Evolutionary conservation across 2,329 filamentous ascomycete genomes (phyloP).

Genomic region (Metarhizium brunneum): DNA sequence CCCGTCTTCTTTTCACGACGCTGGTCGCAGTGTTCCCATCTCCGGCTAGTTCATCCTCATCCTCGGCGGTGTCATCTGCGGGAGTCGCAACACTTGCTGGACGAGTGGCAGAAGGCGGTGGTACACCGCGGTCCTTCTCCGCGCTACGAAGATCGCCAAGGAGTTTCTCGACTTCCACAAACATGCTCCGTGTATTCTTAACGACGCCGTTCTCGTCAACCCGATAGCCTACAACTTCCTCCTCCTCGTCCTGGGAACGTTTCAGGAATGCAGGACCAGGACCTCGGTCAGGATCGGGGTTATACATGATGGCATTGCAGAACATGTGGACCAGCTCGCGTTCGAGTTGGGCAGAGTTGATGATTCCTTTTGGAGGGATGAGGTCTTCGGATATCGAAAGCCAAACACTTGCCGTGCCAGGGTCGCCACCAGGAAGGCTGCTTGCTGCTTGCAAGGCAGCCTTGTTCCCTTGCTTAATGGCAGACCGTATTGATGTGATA

Average conservation of each 20-base stretch:
- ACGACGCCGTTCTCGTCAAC: slow-evolving; percentile 80
- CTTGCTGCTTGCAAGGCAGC: slow-evolving; percentile 52
- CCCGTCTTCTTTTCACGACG: slow-evolving; percentile 26
- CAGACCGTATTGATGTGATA: slow-evolving; percentile 66
- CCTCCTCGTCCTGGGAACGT: slow-evolving; percentile 31
- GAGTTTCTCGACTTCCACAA: slow-evolving; percentile 72
- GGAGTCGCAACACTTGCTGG: slow-evolving; percentile 29
- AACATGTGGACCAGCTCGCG: slow-evolving; percentile 95
- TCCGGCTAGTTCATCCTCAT: slow-evolving; percentile 37
- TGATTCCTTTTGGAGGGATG: slow-evolving; percentile 77
- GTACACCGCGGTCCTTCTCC: slow-evolving; percentile 44
- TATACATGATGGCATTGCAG: slow-evolving; percentile 98
- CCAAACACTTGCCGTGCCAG: slow-evolving; percentile 47
- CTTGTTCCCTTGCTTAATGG: slow-evolving; percentile 64
- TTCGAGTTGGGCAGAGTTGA: slow-evolving; percentile 88
- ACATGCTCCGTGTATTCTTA: slow-evolving; percentile 83
- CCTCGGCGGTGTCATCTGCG: slow-evolving; percentile 38
- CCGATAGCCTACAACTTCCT: slow-evolving; percentile 49
- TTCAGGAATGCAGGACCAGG: slow-evolving; percentile 54
- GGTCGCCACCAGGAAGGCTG: slow-evolving; percentile 50
- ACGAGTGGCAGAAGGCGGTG: slow-evolving; percentile 22
- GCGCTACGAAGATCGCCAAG: slow-evolving; percentile 68
- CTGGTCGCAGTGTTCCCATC: slow-evolving; percentile 27
- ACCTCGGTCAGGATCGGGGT: slow-evolving; percentile 67
- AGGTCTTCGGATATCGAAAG: slow-evolving; percentile 67